Evolutionary conservation across 2,329 filamentous ascomycete species (phyloP).

Genomic region (Cladobotryum mycophilum): DNA sequence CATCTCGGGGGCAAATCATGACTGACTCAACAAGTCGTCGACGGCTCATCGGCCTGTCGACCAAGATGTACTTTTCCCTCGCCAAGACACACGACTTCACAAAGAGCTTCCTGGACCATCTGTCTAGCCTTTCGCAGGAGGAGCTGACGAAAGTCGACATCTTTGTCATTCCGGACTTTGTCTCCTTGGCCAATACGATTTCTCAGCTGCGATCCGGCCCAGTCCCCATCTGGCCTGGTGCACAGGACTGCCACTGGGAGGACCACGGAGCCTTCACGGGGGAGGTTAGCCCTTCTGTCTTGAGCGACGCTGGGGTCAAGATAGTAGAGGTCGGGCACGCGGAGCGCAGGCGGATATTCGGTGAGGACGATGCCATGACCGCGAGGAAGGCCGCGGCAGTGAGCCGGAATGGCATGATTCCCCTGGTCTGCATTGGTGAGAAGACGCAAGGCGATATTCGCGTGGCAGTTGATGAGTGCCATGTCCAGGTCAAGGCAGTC

Average conservation of each 20-base stretch:
- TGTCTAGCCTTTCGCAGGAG: slow-evolving; percentile 35
- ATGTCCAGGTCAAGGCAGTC: slow-evolving; percentile 57
- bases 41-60: slow-evolving; percentile 65
- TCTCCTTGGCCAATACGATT: slow-evolving; percentile 54
- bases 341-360: slow-evolving; percentile 65
- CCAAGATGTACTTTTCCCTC: slow-evolving; percentile 74
- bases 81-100: slow-evolving; percentile 54
- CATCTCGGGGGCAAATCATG: slow-evolving; percentile 2
- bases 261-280: slow-evolving; percentile 70
- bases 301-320: slow-evolving; percentile 60
- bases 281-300: slow-evolving; percentile 63
- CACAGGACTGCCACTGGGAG: slow-evolving; percentile 69
- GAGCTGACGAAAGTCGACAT: slow-evolving; percentile 54
- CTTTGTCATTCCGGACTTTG: slow-evolving; percentile 73
- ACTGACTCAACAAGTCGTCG: slow-evolving; percentile 29
- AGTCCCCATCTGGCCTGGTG: slow-evolving; percentile 52
- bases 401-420: slow-evolving; percentile 63
- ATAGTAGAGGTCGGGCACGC: slow-evolving; percentile 79
- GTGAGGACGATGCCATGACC: slow-evolving; percentile 64
- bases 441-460: slow-evolving; percentile 44
- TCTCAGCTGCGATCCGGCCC: slow-evolving; percentile 37
- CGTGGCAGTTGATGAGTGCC: slow-evolving; percentile 59
- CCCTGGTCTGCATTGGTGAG: slow-evolving; percentile 78
- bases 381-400: slow-evolving; percentile 65
- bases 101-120: slow-evolving; percentile 39